Conservation (phyloP, 2,329 filamentous ascomycete genomes). For the Aspergillus spinulosporus region DNA sequence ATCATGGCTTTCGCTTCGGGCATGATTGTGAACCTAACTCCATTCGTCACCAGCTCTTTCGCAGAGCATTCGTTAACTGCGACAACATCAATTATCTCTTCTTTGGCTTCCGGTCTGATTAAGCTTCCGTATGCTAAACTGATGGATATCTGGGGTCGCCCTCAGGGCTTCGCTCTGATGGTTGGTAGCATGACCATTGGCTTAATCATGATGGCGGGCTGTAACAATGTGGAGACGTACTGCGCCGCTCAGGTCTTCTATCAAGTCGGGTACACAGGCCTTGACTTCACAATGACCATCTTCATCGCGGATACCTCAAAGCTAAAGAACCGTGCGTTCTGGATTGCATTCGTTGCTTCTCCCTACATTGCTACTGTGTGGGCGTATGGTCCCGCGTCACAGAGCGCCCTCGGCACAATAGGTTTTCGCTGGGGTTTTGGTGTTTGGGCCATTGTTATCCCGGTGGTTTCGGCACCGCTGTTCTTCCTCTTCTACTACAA, state of each 20-base stretch:
- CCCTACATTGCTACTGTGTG: conserved; percentile 64
- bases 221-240: conserved; percentile 61
- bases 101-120: conserved; percentile 57
- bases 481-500: conserved; percentile 57
- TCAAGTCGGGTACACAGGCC: conserved; percentile 57
- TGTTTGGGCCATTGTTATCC: conserved; percentile 61
- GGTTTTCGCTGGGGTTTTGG: conserved; percentile 67
- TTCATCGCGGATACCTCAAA: conserved; percentile 65
- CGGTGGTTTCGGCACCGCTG: conserved; percentile 57
- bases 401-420: conserved; percentile 51
- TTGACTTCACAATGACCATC: conserved; percentile 58
- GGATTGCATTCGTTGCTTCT: conserved; percentile 59
- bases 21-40: conserved; percentile 35
- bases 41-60: conserved; percentile 53
- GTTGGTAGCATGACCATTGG: conserved; percentile 50
- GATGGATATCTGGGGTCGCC: conserved; percentile 63
- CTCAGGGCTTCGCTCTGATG: conserved; percentile 58
- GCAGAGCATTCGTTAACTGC: conserved; percentile 53
- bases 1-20: conserved; percentile 48
- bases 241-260: conserved; percentile 65
- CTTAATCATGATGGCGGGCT: conserved; percentile 63
- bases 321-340: conserved; percentile 61
- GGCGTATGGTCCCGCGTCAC: conserved; percentile 54
- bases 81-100: conserved; percentile 57
- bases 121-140: conserved; percentile 64